Conservation (phyloP, 75 land plant species). For the Larix kaempferi region DNA sequence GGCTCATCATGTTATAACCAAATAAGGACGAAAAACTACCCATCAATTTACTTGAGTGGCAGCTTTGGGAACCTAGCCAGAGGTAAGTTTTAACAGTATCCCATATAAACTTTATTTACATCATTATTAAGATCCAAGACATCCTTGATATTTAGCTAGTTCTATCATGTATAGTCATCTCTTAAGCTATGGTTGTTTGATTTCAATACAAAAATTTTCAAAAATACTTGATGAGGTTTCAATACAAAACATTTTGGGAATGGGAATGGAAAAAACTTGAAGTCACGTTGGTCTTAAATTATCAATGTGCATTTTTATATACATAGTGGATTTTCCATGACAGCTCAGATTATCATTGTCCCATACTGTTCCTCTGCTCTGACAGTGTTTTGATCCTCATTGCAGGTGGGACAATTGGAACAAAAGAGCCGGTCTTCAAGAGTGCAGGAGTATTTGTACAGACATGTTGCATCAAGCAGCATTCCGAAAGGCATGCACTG, state of each 20-base stretch:
- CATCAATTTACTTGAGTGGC: too few species aligned
- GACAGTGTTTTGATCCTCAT: not conserved
- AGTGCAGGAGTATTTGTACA: slow-evolving; percentile 17
- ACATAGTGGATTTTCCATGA: not conserved
- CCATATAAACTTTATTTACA: not conserved
- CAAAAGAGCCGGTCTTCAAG: slow-evolving; percentile 47
- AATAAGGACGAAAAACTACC: too few species aligned
- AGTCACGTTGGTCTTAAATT: not conserved
- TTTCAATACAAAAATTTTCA: not conserved
- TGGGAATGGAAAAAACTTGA: not conserved
- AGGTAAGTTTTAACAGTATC: too few species aligned
- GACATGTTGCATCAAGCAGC: slow-evolving; percentile 69
- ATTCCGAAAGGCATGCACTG: slow-evolving; percentile 70
- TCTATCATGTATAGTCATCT: not conserved
- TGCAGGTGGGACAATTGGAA: slow-evolving; percentile 58
- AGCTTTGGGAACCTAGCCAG: too few species aligned
- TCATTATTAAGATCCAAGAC: not conserved
- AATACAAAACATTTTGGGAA: not conserved
- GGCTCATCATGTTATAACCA: too few species aligned
- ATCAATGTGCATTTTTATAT: not conserved
- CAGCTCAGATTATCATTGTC: too few species aligned
- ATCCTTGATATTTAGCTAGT: not conserved
- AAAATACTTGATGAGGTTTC: not conserved
- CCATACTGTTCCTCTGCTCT: not conserved
- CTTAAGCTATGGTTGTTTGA: not conserved